Percentiles rank a stretch among this genome's conserved stretches.
phyloP scores from a whole-genome alignment of 2,329 filamentous ascomycete species.

The Hypoxylon sp. region DNA sequence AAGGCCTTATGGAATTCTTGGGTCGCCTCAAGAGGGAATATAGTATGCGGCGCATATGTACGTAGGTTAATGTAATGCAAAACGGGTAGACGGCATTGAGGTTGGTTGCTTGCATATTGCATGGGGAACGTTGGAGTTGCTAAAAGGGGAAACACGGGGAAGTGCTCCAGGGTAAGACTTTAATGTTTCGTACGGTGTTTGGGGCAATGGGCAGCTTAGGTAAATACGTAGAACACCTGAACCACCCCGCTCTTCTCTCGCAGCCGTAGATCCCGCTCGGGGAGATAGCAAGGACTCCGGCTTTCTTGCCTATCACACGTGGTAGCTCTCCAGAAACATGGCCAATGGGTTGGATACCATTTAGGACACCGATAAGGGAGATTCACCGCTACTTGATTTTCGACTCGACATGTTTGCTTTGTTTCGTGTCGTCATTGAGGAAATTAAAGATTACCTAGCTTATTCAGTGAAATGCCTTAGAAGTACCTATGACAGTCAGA shows the following conservation, averaged over 20 bases:
- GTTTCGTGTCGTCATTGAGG: neutral
- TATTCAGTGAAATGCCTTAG: neutral
- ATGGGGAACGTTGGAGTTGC: slow-evolving; percentile 1
- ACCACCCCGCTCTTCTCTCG: neutral
- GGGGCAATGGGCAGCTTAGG: neutral
- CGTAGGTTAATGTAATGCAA: neutral
- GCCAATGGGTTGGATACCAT: slow-evolving; percentile 8
- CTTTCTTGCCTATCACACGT: slow-evolving; percentile 27
- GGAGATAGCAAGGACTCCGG: slow-evolving; percentile 6
- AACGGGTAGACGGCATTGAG: neutral
- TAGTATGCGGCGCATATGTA: neutral
- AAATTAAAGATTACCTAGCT: neutral
- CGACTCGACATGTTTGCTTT: neutral
- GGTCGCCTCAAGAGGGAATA: slow-evolving; percentile 4
- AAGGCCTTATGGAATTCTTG: neutral
- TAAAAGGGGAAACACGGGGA: slow-evolving; percentile 41
- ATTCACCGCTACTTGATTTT: slow-evolving; percentile 32
- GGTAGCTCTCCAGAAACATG: slow-evolving; percentile 19
- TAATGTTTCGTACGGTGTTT: neutral
- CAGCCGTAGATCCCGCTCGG: slow-evolving; percentile 6
- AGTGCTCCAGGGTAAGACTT: slow-evolving; percentile 12
- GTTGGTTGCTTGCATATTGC: neutral
- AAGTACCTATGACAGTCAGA: too few species aligned
- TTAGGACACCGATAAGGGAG: slow-evolving; percentile 8
- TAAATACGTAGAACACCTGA: too few species aligned